These are phyloP conservation scores for Chaetomidium leptoderma DNA, from an alignment of 495 filamentous ascomycete genomes.

Conservation along the genomic window DNA sequence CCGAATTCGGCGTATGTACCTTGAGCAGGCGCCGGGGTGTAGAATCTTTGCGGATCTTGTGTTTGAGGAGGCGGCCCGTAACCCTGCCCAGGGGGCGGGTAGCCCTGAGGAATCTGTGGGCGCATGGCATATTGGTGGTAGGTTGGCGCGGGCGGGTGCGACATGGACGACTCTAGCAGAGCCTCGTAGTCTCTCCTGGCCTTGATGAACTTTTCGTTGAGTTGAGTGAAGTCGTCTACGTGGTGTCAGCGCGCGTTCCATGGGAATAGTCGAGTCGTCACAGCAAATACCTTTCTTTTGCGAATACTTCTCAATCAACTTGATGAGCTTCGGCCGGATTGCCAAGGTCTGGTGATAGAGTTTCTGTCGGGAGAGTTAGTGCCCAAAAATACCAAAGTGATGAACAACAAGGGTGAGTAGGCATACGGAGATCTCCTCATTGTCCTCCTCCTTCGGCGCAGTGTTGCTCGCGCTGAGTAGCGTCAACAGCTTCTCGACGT, in stretches of 20 bases:
- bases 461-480: constrained; percentile 91
- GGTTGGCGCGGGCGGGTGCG: constrained; percentile 67
- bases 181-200: constrained; percentile 93
- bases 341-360: constrained; percentile 91
- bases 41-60: constrained; percentile 65
- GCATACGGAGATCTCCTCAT: constrained; percentile 84
- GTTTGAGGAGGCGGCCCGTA: constrained; percentile 45
- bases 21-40: constrained; percentile 54
- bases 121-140: constrained; percentile 64
- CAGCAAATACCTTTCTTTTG: constrained; percentile 85
- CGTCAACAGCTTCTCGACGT: constrained; percentile 93
- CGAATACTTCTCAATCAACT: constrained; percentile 97
- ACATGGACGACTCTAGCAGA: constrained; percentile 93
- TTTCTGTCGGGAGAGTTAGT: constrained; percentile 46
- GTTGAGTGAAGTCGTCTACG: constrained; percentile 93
- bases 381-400: neutral
- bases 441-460: constrained; percentile 79
- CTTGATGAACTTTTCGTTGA: constrained; percentile 99
- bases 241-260: constrained; percentile 16
- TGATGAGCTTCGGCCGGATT: constrained; percentile 94
- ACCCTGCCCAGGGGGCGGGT: constrained; percentile 37
- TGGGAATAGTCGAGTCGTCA: neutral
- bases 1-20: constrained; percentile 33
- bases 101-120: constrained; percentile 59
- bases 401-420: neutral